Percentiles rank a stretch among this genome's conserved stretches.
Evolutionary conservation across 306 rosid species (phyloP).

Genomic region (Fragaria nilgerrensis): DNA sequence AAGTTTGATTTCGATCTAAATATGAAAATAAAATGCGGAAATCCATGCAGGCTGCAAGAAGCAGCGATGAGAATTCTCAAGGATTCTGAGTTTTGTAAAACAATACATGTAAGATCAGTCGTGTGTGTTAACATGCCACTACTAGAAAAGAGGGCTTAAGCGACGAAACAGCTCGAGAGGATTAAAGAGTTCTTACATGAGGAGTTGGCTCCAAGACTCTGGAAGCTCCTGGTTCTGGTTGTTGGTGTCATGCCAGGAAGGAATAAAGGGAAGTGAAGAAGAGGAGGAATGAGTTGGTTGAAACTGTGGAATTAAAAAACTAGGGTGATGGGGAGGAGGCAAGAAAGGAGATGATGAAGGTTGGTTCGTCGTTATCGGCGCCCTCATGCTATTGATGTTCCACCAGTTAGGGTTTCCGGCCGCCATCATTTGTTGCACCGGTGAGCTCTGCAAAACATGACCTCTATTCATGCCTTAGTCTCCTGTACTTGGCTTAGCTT

Average conservation of each 20-base stretch:
- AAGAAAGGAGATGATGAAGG: constrained; percentile 51
- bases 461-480: constrained; percentile 66
- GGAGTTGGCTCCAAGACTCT: constrained; percentile 91
- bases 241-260: constrained; percentile 54
- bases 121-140: background rate
- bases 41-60: constrained; percentile 1
- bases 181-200: constrained; percentile 45
- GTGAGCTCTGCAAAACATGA: constrained; percentile 63
- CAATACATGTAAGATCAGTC: background rate
- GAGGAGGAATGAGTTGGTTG: constrained; percentile 19
- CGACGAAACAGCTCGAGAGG: constrained; percentile 1
- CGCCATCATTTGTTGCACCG: constrained; percentile 87
- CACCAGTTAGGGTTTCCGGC: constrained; percentile 94
- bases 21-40: background rate
- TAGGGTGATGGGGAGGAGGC: constrained; percentile 39
- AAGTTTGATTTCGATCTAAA: background rate
- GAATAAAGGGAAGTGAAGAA: constrained; percentile 44
- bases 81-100: background rate
- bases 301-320: constrained; percentile 22
- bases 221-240: constrained; percentile 65
- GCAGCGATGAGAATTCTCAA: background rate
- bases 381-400: constrained; percentile 68
- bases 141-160: too few species aligned
- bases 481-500: background rate
- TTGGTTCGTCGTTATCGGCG: constrained; percentile 32